Conservation (phyloP, 352 stramenopile species). For the Globisporangium irregulare region DNA sequence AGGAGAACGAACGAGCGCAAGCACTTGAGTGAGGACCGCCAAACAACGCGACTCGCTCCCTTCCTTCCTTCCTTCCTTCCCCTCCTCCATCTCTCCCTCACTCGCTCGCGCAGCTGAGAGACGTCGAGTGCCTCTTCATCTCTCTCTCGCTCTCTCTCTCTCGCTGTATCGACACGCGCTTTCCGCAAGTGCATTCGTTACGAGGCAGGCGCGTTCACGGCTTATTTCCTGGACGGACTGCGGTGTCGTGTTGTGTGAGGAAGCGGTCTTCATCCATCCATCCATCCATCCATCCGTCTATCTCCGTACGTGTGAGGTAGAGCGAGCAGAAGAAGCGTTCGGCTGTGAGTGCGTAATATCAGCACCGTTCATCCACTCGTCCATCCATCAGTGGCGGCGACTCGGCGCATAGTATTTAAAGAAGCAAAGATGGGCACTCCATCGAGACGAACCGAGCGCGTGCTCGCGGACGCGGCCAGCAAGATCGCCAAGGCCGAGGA, state of each 20-base stretch:
- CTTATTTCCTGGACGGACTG: not conserved
- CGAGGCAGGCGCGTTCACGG: not conserved
- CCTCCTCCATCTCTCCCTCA: not conserved
- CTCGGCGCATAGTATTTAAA: conserved; percentile 11
- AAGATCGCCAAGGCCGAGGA: conserved; percentile 78
- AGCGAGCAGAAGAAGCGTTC: not conserved
- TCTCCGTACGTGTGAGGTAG: not conserved
- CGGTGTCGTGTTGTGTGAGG: not conserved
- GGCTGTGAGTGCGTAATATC: not conserved
- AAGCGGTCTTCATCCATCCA: not conserved
- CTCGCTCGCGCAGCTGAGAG: not conserved
- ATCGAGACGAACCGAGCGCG: conserved; percentile 47
- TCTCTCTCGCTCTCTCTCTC: not conserved
- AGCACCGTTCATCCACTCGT: not conserved
- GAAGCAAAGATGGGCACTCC: conserved; percentile 43
- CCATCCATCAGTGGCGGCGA: not conserved
- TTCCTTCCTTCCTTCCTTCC: not conserved
- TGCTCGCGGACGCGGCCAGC: conserved; percentile 65
- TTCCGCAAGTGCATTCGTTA: not conserved
- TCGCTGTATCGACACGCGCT: not conserved
- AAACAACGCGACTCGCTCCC: not conserved
- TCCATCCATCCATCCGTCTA: not conserved
- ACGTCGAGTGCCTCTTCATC: not conserved
- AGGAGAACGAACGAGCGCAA: not conserved
- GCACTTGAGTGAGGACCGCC: too few species aligned